Evolutionary conservation across 257 asterid species (phyloP).

Genomic region (Nicotiana undulata): DNA sequence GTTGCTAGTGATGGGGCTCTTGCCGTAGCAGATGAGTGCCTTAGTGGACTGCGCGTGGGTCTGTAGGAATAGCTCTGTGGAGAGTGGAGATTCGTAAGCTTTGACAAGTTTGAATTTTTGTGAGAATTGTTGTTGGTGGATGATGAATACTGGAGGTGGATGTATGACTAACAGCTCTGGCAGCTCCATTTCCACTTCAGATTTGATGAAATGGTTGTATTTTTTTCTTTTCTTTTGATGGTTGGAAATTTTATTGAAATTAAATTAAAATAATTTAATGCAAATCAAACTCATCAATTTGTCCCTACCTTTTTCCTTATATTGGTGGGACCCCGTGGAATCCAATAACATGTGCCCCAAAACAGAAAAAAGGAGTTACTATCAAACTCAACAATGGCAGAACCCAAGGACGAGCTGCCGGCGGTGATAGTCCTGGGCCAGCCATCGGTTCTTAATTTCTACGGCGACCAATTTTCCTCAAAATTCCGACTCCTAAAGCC

Average conservation of each 20-base stretch:
- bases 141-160: constrained; percentile 8
- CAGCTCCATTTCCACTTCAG: neutral
- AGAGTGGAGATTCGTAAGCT: constrained; percentile 19
- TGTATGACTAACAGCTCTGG: constrained; percentile 12
- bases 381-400: neutral
- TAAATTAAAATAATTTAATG: no score
- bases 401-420: neutral
- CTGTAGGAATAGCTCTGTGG: constrained; percentile 9
- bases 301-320: no score
- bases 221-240: neutral
- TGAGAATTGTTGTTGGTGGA: constrained; percentile 14
- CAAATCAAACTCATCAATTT: no score
- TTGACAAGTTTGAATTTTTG: constrained; percentile 14
- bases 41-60: constrained; percentile 10
- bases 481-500: constrained; percentile 40
- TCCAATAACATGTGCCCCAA: neutral
- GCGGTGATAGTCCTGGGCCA: constrained; percentile 44
- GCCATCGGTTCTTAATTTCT: constrained; percentile 20
- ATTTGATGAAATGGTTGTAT: neutral
- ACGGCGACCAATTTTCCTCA: constrained; percentile 19
- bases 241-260: neutral
- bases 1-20: constrained; percentile 11
- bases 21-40: constrained; percentile 15
- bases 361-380: neutral
- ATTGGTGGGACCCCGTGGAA: no score